phyloP scores from a whole-genome alignment of 2,329 filamentous ascomycete species.

The Pezicula rhizophila region DNA sequence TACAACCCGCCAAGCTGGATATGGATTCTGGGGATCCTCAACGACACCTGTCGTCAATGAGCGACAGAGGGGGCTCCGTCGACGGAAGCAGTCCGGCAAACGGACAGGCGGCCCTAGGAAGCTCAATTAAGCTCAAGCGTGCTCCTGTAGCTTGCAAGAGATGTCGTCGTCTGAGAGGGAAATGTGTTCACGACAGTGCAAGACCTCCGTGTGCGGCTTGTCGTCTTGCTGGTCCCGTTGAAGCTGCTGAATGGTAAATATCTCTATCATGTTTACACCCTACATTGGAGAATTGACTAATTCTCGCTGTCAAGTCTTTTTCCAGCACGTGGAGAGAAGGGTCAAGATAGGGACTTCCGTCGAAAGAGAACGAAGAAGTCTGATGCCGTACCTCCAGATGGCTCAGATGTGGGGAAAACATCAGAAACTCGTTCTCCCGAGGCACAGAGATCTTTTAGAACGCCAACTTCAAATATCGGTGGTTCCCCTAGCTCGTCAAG shows the following conservation, averaged over 20 bases:
- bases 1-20: not conserved
- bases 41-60: not conserved
- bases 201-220: not conserved
- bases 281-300: not conserved
- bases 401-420: too few relatives aligned
- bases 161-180: conserved; percentile 26
- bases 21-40: not conserved
- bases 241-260: conserved; percentile 1
- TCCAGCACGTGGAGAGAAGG: not conserved
- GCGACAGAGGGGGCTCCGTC: not conserved
- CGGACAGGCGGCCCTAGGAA: not conserved
- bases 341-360: not conserved
- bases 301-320: not conserved
- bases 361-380: not conserved
- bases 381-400: not conserved
- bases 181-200: conserved; percentile 4
- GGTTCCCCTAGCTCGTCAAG: not conserved
- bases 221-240: conserved; percentile 3
- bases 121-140: not conserved
- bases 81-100: not conserved
- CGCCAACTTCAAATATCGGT: not conserved
- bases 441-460: not conserved
- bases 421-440: not conserved
- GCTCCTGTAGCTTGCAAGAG: conserved; percentile 1
- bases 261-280: not conserved